Evolutionary conservation across 2,329 filamentous ascomycete species (phyloP), one percentile per base, ranked within the genome.

Genomic region (Arthrinium phaeospermum): DNA sequence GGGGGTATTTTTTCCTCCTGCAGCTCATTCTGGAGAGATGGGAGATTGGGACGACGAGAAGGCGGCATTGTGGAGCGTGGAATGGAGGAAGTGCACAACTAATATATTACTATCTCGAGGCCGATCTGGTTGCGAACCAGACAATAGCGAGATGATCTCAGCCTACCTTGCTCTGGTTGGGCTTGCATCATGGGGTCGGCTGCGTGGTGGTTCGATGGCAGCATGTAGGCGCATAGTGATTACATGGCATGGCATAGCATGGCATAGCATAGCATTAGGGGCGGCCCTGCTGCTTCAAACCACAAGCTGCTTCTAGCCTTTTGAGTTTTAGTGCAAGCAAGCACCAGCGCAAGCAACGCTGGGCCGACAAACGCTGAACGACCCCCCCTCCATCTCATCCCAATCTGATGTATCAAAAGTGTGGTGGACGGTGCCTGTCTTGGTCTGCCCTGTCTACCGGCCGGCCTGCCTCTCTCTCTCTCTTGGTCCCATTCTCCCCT

Each of bases 11-110:
- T 41, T 64, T 41, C 34, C 57, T 64, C 30, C 57, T 41, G 57
- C 57, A 64, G 57, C 57, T 64, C 57, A 41, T 41, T 64, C 57
- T 64, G 34, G 57, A 64, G 57, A 64, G 57, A 64, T 64, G 34
- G 57, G 57, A 41, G 30, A 64, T 64, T 64, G 57, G 57, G n/a
- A 64, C 57, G 57, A 64, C 57, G 34, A 64, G 57, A 41, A 64
- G 30, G 19, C 34, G 57, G 57, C 30, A 41, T 10, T 41, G 57
- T 64, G 57, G 34, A 41, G 57, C 22, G 34, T 64, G 57, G 57
- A 64, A 64, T 41, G 57, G 30, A 64, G 57, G 34, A 41, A 22
- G 22, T 3, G 19, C 34, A 64, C 57, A 64, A 24, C 57, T 64
- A 64, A 64, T 64, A 64, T 41, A 64, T 64, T 34, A 64, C 6